phyloP scores from a whole-genome alignment of 352 stramenopile genomes.

The Globisporangium acanthophoron region DNA sequence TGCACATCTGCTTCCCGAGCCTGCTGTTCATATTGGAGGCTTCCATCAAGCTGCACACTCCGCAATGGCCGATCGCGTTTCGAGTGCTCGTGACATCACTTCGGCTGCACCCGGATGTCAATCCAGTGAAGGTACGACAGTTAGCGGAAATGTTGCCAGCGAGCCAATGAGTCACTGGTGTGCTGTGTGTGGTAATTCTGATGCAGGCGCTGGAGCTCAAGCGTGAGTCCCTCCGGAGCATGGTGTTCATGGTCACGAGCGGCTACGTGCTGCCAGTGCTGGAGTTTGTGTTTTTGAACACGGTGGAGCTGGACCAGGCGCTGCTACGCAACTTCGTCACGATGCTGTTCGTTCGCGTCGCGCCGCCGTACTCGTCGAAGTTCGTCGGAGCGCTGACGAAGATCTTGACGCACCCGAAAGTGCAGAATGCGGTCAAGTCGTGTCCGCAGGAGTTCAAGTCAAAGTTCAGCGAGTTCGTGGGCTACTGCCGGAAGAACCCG shows the following conservation, averaged over 20 bases:
- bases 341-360: conserved; percentile 68
- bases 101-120: conserved; percentile 67
- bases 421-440: conserved; percentile 77
- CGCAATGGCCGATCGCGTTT: conserved; percentile 83
- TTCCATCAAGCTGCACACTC: conserved; percentile 69
- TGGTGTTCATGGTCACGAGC: conserved; percentile 87
- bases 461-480: conserved; percentile 64
- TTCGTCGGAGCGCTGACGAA: conserved; percentile 64
- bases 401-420: conserved; percentile 81
- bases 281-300: conserved; percentile 80
- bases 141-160: too few relatives aligned
- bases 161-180: background rate
- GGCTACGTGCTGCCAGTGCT: conserved; percentile 82
- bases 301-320: conserved; percentile 73
- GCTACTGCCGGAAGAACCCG: conserved; percentile 65
- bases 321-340: conserved; percentile 83
- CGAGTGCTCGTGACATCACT: conserved; percentile 72
- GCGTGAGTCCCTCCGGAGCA: conserved; percentile 74
- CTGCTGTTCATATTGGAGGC: conserved; percentile 72
- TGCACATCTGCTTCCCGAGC: conserved; percentile 84
- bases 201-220: conserved; percentile 69
- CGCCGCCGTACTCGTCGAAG: conserved; percentile 69
- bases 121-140: conserved; percentile 65
- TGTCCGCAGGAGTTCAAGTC: conserved; percentile 70
- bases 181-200: background rate